Evolutionary conservation across 2,329 filamentous ascomycete genomes (phyloP).

Genomic region (Cladosporium velox): DNA sequence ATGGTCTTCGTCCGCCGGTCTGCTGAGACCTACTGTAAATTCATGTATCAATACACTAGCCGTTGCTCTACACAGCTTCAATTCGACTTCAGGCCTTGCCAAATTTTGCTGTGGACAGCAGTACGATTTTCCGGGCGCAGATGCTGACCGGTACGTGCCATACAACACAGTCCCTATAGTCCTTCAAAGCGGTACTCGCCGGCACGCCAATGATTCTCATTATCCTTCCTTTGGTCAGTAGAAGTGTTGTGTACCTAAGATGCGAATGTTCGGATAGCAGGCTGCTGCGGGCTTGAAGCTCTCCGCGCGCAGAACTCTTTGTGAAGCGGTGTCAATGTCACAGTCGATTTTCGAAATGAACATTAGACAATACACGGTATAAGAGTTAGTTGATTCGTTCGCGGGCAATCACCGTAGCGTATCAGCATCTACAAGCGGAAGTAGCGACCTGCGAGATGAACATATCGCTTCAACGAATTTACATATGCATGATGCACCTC

Average conservation of each 20-base stretch:
- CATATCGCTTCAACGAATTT: too few relatives aligned
- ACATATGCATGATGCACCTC: too few relatives aligned
- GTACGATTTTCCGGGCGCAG: too few relatives aligned
- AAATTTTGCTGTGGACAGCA: too few relatives aligned
- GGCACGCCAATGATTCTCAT: not conserved
- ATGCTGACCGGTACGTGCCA: too few relatives aligned
- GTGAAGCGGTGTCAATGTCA: not conserved
- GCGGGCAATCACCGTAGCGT: not conserved
- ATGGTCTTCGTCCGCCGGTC: not conserved
- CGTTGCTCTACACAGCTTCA: not conserved
- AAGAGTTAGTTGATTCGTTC: not conserved
- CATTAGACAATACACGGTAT: too few relatives aligned
- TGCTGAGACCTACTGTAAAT: not conserved
- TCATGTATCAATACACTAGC: not conserved
- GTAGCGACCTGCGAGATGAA: not conserved
- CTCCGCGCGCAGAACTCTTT: too few relatives aligned
- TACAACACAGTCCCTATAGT: not conserved
- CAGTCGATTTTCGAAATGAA: not conserved
- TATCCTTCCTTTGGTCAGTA: too few relatives aligned
- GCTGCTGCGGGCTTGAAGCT: not conserved
- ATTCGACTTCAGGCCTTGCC: too few relatives aligned
- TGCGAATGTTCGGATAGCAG: not conserved
- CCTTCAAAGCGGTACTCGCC: not conserved
- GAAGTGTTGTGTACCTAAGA: not conserved
- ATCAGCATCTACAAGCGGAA: not conserved